These are phyloP conservation scores for Candida pseudoglaebosa DNA, from an alignment of 805 yeast genomes.

Conservation along the genomic window DNA sequence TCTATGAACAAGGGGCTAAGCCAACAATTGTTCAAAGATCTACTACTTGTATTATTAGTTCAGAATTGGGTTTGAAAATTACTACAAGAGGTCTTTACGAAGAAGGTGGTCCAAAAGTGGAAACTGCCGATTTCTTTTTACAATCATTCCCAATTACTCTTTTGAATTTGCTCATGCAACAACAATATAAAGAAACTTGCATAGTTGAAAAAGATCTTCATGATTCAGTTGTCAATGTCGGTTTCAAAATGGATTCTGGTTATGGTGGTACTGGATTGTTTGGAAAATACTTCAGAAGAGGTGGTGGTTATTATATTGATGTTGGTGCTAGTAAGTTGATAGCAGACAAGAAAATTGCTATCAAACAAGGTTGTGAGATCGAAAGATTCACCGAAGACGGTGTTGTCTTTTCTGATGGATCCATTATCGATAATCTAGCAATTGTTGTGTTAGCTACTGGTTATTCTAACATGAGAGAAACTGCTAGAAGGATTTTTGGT, in stretches of 20 bases:
- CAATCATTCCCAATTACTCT: constrained; percentile 33
- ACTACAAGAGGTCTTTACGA: constrained; percentile 31
- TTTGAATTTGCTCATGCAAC: constrained; percentile 33
- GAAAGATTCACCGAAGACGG: constrained; percentile 32
- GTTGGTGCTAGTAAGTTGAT: constrained; percentile 42
- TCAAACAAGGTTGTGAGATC: constrained; percentile 32
- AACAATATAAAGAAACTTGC: constrained; percentile 29
- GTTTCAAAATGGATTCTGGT: constrained; percentile 41
- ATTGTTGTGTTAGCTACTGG: constrained; percentile 45
- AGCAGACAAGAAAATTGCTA: constrained; percentile 33
- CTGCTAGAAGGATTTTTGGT: constrained; percentile 36
- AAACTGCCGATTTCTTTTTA: constrained; percentile 35
- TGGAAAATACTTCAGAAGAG: constrained; percentile 36
- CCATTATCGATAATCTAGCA: constrained; percentile 27
- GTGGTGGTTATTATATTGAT: constrained; percentile 46
- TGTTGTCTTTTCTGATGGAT: constrained; percentile 39
- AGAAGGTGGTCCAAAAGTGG: constrained; percentile 32
- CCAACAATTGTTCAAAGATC: constrained; percentile 45
- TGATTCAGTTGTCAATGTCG: constrained; percentile 27
- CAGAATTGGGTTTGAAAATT: constrained; percentile 27
- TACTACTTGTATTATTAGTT: constrained; percentile 39
- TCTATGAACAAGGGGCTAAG: constrained; percentile 40
- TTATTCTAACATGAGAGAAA: constrained; percentile 38
- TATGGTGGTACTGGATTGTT: constrained; percentile 42
- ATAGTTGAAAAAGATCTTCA: constrained; percentile 28